Percentiles rank a stretch among this genome's conserved stretches.
These are phyloP conservation scores for Aspergillus biplanus DNA, from an alignment of 495 filamentous ascomycete genomes.

Conservation along the genomic window DNA sequence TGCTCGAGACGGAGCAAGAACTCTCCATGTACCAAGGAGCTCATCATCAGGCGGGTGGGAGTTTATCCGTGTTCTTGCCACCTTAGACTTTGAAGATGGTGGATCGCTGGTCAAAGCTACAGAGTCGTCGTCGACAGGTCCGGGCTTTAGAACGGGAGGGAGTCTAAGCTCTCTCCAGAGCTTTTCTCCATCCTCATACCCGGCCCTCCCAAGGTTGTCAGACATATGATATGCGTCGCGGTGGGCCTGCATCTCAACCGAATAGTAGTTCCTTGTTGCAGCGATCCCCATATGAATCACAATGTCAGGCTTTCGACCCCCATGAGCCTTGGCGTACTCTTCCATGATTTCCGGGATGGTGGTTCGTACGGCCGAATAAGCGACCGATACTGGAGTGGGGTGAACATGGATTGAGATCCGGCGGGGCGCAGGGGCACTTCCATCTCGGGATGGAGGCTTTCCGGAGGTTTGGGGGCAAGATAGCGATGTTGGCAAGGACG, in stretches of 20 bases:
- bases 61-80: slow-evolving; percentile 5
- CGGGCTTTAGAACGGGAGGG: slow-evolving; percentile 40
- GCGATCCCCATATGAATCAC: slow-evolving; percentile 84
- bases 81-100: neutral
- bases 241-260: slow-evolving; percentile 70
- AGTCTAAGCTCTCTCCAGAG: slow-evolving; percentile 48
- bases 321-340: slow-evolving; percentile 38
- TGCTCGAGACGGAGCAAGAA: slow-evolving; percentile 36
- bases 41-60: slow-evolving; percentile 39
- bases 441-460: neutral
- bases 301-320: slow-evolving; percentile 59
- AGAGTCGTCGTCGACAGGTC: slow-evolving; percentile 23
- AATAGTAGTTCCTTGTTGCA: slow-evolving; percentile 66
- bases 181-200: slow-evolving; percentile 55
- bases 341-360: slow-evolving; percentile 61
- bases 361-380: slow-evolving; percentile 65
- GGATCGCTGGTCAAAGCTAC: neutral
- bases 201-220: slow-evolving; percentile 66
- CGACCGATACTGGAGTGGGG: slow-evolving; percentile 67
- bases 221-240: slow-evolving; percentile 72
- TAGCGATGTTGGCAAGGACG: slow-evolving; percentile 46
- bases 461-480: slow-evolving; percentile 8
- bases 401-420: slow-evolving; percentile 67
- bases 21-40: slow-evolving; percentile 42
- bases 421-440: slow-evolving; percentile 36